Evolutionary conservation across 371 early-diverging fungal genomes (phyloP), one percentile per base, ranked within the genome.

Genomic region (Cokeromyces recurvatus): DNA sequence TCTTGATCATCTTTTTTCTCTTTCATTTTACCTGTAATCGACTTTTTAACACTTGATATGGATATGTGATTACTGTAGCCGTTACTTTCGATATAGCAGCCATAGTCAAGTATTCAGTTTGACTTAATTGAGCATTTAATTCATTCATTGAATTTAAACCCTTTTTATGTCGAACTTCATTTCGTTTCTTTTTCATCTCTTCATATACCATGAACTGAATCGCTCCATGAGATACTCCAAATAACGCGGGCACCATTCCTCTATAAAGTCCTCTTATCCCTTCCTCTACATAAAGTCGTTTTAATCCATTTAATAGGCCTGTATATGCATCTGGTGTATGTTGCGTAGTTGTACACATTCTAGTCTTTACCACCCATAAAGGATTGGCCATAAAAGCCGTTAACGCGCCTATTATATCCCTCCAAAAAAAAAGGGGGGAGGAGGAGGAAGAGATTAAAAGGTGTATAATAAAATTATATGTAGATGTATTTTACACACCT

Each of bases 141-240:
- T 72, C 74, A 3, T 65, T 58, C 4, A 43, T 46, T n/a, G 64
- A 46, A 7, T 41, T 55, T 7, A 42, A 32, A 2, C 70, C 70
- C 14, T 48, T 38, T 9, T 35, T 31, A 16, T 70, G 59, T 31
- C 68, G 64, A 29, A 61, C 38, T 37, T 71, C 64, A 40, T 72
- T 67, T 37, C 84, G 59, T 74, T 79, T 78, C 54, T 79, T 79
- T 62, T 95, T 96, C 84, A 96, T 78, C 50, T 94, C 90, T 54
- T 95, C 96, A 63, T 97, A 97, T 0, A 87, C 92, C 90, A 94
- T 89, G 63, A 97, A 97, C 66, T 97, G 96, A 34, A 97, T 64
- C 0, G 95, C 95, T 8, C 98, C 98, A 57, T 97, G 96, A 6
- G 91, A 86, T 4, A 85, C 87, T 15, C 96, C 95, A 61, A 96